Conservation (phyloP, 768 basidiomycete genomes). For the Pleurotus citrinopileatus region DNA sequence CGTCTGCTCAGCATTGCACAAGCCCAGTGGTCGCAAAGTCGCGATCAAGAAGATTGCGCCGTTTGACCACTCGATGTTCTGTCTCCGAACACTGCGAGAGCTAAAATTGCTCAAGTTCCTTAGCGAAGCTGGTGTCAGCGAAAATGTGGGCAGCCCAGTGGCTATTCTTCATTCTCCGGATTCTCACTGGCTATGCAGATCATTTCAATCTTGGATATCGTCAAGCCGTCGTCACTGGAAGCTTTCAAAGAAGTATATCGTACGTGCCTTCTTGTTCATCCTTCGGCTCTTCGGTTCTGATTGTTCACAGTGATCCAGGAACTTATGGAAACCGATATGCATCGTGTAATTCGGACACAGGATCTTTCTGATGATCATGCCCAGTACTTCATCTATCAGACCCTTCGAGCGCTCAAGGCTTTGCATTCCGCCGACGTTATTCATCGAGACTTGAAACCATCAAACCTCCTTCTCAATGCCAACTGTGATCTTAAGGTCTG, state of each 20-base stretch:
- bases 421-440: constrained; percentile 94
- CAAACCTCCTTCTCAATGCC: constrained; percentile 91
- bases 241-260: constrained; percentile 84
- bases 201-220: constrained; percentile 93
- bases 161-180: not conserved
- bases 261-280: constrained; percentile 31
- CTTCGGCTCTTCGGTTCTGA: constrained; percentile 24
- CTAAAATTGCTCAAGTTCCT: constrained; percentile 91
- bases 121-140: constrained; percentile 40
- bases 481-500: constrained; percentile 97
- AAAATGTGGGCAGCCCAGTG: not conserved
- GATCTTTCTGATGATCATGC: constrained; percentile 92
- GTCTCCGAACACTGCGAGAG: constrained; percentile 79
- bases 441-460: constrained; percentile 94
- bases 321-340: constrained; percentile 91
- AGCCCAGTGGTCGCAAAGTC: constrained; percentile 76
- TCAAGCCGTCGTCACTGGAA: constrained; percentile 72
- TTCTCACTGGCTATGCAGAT: constrained; percentile 47
- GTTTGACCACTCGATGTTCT: constrained; percentile 94
- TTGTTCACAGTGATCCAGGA: constrained; percentile 42
- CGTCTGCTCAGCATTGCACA: constrained; percentile 83
- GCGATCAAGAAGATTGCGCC: constrained; percentile 96
- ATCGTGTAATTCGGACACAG: constrained; percentile 95
- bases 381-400: constrained; percentile 97
- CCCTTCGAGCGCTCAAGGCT: constrained; percentile 90